phyloP scores from a whole-genome alignment of 1,284 basidiomycete genomes.

The Cerioporus squamosus region DNA sequence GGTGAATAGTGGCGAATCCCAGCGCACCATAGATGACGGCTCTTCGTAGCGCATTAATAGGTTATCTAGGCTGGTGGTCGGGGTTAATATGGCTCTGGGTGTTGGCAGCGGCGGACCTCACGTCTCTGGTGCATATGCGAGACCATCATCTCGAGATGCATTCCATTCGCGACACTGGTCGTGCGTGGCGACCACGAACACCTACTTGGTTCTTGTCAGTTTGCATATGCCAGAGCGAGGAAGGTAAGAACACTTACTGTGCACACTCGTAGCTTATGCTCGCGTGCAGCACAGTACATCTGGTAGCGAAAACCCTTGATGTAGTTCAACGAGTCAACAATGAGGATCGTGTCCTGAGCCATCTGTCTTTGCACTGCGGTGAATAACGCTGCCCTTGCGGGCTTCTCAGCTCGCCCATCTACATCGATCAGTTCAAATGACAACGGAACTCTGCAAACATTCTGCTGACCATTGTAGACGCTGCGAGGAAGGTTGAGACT shows the following conservation, averaged over 20 bases:
- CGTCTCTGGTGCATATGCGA: conserved; percentile 76
- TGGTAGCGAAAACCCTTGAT: conserved; percentile 99
- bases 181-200: conserved; percentile 80
- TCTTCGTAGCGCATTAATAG: conserved; percentile 92
- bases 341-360: conserved; percentile 75
- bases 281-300: conserved; percentile 94
- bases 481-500: conserved; percentile 65
- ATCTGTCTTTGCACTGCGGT: conserved; percentile 83
- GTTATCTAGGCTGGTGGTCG: conserved; percentile 80
- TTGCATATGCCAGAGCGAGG: too few species aligned
- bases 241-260: conserved; percentile 62
- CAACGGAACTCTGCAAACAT: background rate
- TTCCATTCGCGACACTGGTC: conserved; percentile 86
- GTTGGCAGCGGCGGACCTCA: conserved; percentile 39
- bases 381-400: conserved; percentile 87
- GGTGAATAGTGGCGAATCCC: conserved; percentile 95
- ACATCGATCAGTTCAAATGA: background rate
- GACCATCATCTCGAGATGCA: conserved; percentile 47
- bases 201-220: conserved; percentile 45
- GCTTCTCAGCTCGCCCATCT: conserved; percentile 89
- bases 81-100: background rate
- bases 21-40: conserved; percentile 94
- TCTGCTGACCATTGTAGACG: conserved; percentile 74
- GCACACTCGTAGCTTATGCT: conserved; percentile 83
- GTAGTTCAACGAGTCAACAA: conserved; percentile 93